Evolutionary conservation across 192 early-diverging fungal genomes (phyloP).

Genomic region (Backusella morwellensis): DNA sequence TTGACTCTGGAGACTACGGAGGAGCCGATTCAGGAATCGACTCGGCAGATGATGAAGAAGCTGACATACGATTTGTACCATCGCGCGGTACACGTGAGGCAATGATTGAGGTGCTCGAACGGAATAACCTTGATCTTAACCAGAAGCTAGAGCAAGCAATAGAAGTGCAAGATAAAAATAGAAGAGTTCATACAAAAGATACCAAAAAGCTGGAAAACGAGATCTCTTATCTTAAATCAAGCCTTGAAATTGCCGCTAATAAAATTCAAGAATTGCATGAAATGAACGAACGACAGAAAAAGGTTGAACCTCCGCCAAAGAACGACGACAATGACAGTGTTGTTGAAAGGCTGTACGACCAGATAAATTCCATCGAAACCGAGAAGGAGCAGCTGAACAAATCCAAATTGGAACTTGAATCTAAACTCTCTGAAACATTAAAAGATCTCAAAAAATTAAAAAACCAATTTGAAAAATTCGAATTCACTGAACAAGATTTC

Average conservation of each 20-base stretch:
- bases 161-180: slow-evolving; percentile 7
- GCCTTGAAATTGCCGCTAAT: slow-evolving; percentile 29
- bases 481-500: slow-evolving; percentile 29
- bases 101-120: slow-evolving; percentile 33
- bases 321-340: slow-evolving; percentile 11
- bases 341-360: slow-evolving; percentile 27
- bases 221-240: slow-evolving; percentile 14
- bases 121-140: slow-evolving; percentile 19
- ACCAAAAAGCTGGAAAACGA: slow-evolving; percentile 18
- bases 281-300: slow-evolving; percentile 20
- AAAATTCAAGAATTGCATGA: slow-evolving; percentile 31
- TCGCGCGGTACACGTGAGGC: slow-evolving; percentile 24
- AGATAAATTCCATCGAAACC: slow-evolving; percentile 28
- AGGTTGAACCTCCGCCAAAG: neutral
- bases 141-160: slow-evolving; percentile 15
- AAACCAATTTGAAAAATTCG: slow-evolving; percentile 34
- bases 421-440: slow-evolving; percentile 18
- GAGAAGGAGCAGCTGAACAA: slow-evolving; percentile 28
- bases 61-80: slow-evolving; percentile 9
- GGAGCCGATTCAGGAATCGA: slow-evolving; percentile 14
- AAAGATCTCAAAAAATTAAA: slow-evolving; percentile 33
- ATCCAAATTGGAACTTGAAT: slow-evolving; percentile 38
- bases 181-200: slow-evolving; percentile 9
- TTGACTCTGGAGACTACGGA: neutral
- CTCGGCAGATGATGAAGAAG: neutral